These are phyloP conservation scores for Arachis hypogaea DNA, from an alignment of 306 rosid genomes.

Conservation along the genomic window DNA sequence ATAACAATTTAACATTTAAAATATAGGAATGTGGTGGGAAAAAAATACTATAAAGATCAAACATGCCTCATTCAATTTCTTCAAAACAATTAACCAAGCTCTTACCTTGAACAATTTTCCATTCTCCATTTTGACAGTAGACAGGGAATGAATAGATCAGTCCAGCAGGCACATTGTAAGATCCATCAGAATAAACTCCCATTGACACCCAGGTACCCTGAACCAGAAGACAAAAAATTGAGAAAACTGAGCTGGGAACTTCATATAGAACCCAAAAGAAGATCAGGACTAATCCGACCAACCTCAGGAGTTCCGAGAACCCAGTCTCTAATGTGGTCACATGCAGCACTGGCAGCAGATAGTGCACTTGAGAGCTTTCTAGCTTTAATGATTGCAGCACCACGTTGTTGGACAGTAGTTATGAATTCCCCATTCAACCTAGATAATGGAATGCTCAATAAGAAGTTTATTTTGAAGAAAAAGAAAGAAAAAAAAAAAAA, in stretches of 20 bases:
- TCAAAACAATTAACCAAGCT: background rate
- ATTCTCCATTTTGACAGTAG: slow-evolving; percentile 78
- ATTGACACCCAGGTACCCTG: slow-evolving; percentile 97
- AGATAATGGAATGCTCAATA: slow-evolving; percentile 6
- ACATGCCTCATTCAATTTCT: too few relatives aligned
- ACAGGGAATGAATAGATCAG: slow-evolving; percentile 94
- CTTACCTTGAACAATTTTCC: slow-evolving; percentile 95
- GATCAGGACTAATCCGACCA: slow-evolving; percentile 21
- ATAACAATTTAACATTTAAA: too few relatives aligned
- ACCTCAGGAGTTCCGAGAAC: slow-evolving; percentile 99
- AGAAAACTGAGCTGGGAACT: background rate
- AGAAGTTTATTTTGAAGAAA: background rate
- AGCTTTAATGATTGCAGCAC: slow-evolving; percentile 98
- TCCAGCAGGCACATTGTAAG: slow-evolving; percentile 95
- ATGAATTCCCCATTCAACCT: slow-evolving; percentile 97
- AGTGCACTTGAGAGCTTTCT: slow-evolving; percentile 93
- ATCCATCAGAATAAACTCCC: slow-evolving; percentile 99
- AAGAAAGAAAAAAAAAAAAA: background rate
- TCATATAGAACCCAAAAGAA: background rate
- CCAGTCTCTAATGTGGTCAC: slow-evolving; percentile 98
- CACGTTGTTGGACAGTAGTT: slow-evolving; percentile 95
- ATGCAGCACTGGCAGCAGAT: slow-evolving; percentile 97
- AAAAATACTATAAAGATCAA: too few relatives aligned
- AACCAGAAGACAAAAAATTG: slow-evolving; percentile 13
- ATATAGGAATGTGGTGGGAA: too few relatives aligned